A percentile compares a stretch with the other conserved stretches of the same genome.
Evolutionary conservation across 768 basidiomycete genomes (phyloP).

Genomic region (Amanita subjunquillea): DNA sequence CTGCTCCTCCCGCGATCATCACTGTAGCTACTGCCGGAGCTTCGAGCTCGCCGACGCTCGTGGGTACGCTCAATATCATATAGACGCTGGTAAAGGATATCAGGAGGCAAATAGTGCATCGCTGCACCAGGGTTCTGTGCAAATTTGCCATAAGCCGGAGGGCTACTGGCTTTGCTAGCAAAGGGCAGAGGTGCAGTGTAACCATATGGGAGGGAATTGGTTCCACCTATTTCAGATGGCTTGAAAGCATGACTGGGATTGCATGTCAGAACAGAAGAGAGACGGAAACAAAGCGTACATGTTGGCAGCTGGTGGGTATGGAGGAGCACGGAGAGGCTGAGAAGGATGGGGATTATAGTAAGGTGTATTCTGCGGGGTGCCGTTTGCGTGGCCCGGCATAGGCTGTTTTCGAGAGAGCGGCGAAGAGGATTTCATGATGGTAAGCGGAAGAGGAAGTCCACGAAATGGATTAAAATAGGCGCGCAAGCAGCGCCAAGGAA

Average conservation of each 20-base stretch:
- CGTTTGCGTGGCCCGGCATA: background rate
- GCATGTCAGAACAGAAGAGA: background rate
- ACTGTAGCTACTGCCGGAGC: background rate
- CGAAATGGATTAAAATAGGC: background rate
- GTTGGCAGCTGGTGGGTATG: background rate
- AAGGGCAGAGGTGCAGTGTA: slow-evolving; percentile 4
- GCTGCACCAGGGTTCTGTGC: background rate
- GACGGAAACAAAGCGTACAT: background rate
- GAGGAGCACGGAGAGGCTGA: slow-evolving; percentile 3
- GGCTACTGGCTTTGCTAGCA: slow-evolving; percentile 1
- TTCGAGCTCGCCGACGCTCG: background rate
- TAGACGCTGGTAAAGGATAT: slow-evolving; percentile 7
- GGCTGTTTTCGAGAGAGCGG: background rate
- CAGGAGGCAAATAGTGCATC: slow-evolving; percentile 5
- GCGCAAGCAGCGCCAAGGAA: background rate
- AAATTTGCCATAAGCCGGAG: background rate
- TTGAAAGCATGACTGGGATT: background rate
- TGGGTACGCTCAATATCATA: slow-evolving; percentile 6
- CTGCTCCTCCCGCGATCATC: slow-evolving; percentile 1
- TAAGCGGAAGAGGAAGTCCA: background rate
- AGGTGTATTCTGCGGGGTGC: background rate
- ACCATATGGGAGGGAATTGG: background rate
- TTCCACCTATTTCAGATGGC: background rate
- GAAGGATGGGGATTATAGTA: slow-evolving; percentile 5
- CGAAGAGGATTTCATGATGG: background rate